A percentile compares a stretch with the other conserved stretches of the same genome.
Conservation (phyloP, 2,329 filamentous ascomycete genomes). For the Aaosphaeria pasadenensis region DNA sequence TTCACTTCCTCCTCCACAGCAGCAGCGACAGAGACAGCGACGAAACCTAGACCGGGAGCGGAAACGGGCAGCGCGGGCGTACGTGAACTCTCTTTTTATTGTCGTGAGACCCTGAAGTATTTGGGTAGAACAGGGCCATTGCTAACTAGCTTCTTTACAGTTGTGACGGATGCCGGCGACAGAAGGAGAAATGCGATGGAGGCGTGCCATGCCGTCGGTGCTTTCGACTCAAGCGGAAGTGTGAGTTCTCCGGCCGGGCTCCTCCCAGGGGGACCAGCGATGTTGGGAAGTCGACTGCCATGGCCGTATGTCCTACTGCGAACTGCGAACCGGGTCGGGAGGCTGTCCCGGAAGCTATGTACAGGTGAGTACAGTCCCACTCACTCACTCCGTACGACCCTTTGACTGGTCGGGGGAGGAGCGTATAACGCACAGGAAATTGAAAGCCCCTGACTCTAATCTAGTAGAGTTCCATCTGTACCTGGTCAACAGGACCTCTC, state of each 20-base stretch:
- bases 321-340: too few relatives aligned
- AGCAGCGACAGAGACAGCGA: not conserved
- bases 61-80: not conserved
- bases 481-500: not conserved
- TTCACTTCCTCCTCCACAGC: not conserved
- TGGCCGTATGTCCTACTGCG: too few relatives aligned
- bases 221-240: slow-evolving; percentile 50
- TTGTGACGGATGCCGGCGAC: slow-evolving; percentile 54
- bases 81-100: not conserved
- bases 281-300: too few relatives aligned
- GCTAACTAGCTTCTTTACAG: not conserved
- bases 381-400: too few relatives aligned
- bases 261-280: not conserved
- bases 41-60: not conserved
- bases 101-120: too few relatives aligned
- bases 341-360: too few relatives aligned
- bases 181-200: slow-evolving; percentile 58
- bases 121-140: too few relatives aligned
- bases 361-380: too few relatives aligned
- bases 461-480: not conserved
- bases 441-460: too few relatives aligned
- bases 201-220: slow-evolving; percentile 55
- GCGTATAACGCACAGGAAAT: too few relatives aligned
- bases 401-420: too few relatives aligned
- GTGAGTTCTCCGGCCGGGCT: slow-evolving; percentile 16